Evolutionary conservation across 352 stramenopile genomes (phyloP), one percentile per base, ranked within the genome.

Genomic region (Plasmopara viticola): DNA sequence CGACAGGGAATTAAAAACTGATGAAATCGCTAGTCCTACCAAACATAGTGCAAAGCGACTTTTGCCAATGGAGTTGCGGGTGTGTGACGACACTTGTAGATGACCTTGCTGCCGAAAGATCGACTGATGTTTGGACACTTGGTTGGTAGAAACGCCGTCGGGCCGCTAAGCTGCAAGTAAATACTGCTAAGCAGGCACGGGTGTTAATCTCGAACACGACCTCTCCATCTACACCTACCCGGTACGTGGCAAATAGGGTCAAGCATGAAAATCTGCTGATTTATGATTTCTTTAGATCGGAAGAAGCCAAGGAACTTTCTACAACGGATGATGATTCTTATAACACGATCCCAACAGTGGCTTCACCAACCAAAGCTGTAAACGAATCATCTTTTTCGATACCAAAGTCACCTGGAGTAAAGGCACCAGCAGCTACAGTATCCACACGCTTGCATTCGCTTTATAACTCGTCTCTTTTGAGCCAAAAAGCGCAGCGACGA

Each of bases 21-120:
- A 47, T 48, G 37, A 9, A 17, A 66, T 50, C 9, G 38, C 59
- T 12, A 67, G 44, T 25, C 43, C 60, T 1, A 42, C 41, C 20
- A 58, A 66, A 34, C 30, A 48, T 15, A 62, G 53, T 51, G 51
- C 35, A 1, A 86, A 84, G 65, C 65, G 79, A 8, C 55, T 90
- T 17, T 60, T 90, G 38, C 79, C 79, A 1, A 90, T 76, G 70
- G 79, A 90, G 29, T 42, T 90, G 51, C 72, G 79, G 46, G 79
- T 90, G 28, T 41, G 79, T 73, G 12, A 37, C 25, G 20, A 20
- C 7, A 14, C 45, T 25, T 25, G 4, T 58, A 43, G 37, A 42
- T 18, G 46, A 7, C 9, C 6, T 9, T 33, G 31, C 31, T 42
- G 53, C 45, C 52, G 34, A 41, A 60, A 57, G 30, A 45, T 52